phyloP scores from a whole-genome alignment of 441 rosid genomes.

The Populus hybrid region DNA sequence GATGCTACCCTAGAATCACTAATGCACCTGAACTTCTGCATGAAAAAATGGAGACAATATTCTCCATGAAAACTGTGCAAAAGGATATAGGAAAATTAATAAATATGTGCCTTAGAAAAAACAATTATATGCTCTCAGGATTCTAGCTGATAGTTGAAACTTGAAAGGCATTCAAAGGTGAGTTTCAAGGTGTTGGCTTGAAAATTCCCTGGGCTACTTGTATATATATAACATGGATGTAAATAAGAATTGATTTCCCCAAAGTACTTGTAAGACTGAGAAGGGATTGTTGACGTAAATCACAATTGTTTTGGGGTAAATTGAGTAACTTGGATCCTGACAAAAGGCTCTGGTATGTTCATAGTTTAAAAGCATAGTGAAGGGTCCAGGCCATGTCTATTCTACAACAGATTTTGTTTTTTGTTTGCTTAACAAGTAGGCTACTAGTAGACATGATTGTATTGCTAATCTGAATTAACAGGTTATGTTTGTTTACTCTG shows the following conservation, averaged over 20 bases:
- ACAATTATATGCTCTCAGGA: neutral
- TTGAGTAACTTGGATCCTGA: neutral
- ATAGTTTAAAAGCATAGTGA: neutral
- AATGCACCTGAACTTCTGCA: neutral
- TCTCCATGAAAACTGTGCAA: neutral
- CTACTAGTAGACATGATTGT: neutral
- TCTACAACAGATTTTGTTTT: neutral
- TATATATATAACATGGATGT: neutral
- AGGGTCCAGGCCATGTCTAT: neutral
- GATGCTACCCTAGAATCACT: neutral
- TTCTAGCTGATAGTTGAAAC: neutral
- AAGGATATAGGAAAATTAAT: neutral
- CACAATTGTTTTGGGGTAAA: neutral
- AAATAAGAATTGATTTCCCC: neutral
- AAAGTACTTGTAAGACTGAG: neutral
- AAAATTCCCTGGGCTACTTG: neutral
- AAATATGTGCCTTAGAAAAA: neutral
- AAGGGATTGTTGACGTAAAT: neutral
- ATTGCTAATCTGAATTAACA: neutral
- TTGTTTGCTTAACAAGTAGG: neutral
- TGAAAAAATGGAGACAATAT: neutral
- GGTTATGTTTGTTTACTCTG: neutral
- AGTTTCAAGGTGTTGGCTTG: neutral
- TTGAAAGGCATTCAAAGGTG: neutral
- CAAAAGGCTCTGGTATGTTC: neutral